Evolutionary conservation across 139 green algal genomes (phyloP).

Genomic region (Micractinium sp.): DNA sequence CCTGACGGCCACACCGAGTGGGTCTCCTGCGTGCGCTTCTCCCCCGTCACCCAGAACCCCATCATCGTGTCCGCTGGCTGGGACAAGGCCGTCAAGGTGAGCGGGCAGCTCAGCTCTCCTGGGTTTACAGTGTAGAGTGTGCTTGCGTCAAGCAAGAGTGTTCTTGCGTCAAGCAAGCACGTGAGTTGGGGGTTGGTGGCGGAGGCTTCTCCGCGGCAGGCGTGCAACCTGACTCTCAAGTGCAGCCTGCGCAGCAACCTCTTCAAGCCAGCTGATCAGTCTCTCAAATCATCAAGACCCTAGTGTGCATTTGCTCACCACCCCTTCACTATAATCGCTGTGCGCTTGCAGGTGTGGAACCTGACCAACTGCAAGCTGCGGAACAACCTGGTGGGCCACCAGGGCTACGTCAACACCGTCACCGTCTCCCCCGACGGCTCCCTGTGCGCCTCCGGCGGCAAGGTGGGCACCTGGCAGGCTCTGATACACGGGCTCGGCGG

Average conservation of each 20-base stretch:
- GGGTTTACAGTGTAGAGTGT: too few species aligned
- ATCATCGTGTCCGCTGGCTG: slow-evolving; percentile 99
- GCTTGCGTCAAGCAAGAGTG: too few species aligned
- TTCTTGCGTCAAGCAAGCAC: too few species aligned
- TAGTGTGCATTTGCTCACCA: too few species aligned
- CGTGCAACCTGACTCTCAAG: background rate
- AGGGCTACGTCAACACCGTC: slow-evolving; percentile 96
- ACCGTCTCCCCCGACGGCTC: slow-evolving; percentile 99
- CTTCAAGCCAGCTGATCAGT: too few species aligned
- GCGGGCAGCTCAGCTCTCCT: too few species aligned
- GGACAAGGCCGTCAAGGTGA: slow-evolving; percentile 98
- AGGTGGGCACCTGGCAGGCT: slow-evolving; percentile 44
- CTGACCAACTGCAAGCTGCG: slow-evolving; percentile 99
- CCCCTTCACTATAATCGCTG: background rate
- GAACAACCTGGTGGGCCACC: slow-evolving; percentile 96
- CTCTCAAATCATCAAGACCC: too few species aligned
- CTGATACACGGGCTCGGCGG: too few species aligned
- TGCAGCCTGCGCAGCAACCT: background rate
- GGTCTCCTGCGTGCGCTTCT: slow-evolving; percentile 99
- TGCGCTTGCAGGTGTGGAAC: slow-evolving; percentile 93
- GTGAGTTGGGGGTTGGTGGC: too few species aligned
- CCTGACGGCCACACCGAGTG: slow-evolving; percentile 96
- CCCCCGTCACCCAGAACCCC: slow-evolving; percentile 91
- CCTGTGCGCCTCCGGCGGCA: slow-evolving; percentile 97
- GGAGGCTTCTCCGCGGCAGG: too few species aligned